A percentile compares a stretch with the other conserved stretches of the same genome.
These are phyloP conservation scores for Penicillium sp. DNA, from an alignment of 2,329 filamentous ascomycete species.

Conservation along the genomic window DNA sequence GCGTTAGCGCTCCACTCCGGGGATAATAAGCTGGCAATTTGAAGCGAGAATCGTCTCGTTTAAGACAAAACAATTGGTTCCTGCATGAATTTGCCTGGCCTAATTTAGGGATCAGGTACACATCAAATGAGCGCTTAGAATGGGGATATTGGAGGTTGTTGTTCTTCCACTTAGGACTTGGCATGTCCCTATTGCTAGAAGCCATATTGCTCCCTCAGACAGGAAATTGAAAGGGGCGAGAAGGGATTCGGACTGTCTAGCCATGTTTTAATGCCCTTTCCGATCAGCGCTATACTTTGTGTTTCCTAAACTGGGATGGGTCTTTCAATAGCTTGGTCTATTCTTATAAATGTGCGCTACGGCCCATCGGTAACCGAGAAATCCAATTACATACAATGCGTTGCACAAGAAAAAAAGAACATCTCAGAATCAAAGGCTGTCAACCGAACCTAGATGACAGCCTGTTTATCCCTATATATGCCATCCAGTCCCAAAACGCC, in stretches of 20 bases:
- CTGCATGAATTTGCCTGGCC: background rate
- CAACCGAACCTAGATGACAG: background rate
- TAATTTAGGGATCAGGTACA: background rate
- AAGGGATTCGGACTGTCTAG: background rate
- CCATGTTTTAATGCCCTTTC: background rate
- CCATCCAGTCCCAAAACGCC: background rate
- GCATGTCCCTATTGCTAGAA: background rate
- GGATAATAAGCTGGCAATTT: constrained; percentile 1
- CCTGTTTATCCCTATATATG: background rate
- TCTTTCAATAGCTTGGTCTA: constrained; percentile 1
- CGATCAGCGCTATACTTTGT: background rate
- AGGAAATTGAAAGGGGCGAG: background rate
- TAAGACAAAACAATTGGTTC: background rate
- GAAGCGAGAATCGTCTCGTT: constrained; percentile 1
- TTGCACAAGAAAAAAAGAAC: background rate
- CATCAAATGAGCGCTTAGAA: background rate
- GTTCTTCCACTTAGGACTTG: constrained; percentile 3
- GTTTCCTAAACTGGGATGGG: background rate
- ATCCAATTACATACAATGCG: background rate
- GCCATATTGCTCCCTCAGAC: background rate
- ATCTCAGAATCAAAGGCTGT: too few relatives aligned
- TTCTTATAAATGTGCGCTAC: constrained; percentile 1
- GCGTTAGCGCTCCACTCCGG: constrained; percentile 5
- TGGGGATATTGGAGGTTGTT: constrained; percentile 2
- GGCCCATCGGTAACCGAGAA: background rate